phyloP scores from a whole-genome alignment of 768 basidiomycete genomes.

The Suillus americanus region DNA sequence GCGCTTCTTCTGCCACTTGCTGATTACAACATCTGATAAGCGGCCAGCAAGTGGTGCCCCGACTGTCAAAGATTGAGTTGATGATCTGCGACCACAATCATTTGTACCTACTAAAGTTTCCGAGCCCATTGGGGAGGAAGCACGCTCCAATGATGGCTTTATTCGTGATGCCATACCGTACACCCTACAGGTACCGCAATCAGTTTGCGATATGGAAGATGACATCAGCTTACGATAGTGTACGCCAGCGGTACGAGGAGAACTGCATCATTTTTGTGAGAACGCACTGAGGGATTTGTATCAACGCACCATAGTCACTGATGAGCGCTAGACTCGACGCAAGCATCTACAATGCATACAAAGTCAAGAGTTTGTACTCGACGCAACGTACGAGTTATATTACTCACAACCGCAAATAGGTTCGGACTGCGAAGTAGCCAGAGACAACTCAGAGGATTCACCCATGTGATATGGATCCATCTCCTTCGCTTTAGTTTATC shows the following conservation, averaged over 20 bases:
- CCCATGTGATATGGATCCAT: conserved; percentile 31
- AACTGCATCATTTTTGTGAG: conserved; percentile 13
- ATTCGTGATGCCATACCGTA: conserved; percentile 35
- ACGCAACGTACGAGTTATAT: neutral
- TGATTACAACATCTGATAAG: conserved; percentile 51
- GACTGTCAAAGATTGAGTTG: conserved; percentile 34
- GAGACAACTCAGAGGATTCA: conserved; percentile 56
- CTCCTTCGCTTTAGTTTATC: conserved; percentile 45
- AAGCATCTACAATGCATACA: conserved; percentile 46
- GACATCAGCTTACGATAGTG: conserved; percentile 31
- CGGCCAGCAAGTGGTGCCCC: conserved; percentile 57
- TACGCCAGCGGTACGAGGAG: conserved; percentile 36
- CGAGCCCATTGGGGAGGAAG: conserved; percentile 36
- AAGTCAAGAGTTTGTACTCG: conserved; percentile 17
- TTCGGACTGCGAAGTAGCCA: conserved; percentile 53
- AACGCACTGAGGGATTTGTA: neutral
- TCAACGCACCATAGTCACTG: conserved; percentile 29
- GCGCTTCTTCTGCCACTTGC: conserved; percentile 43
- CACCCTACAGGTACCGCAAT: conserved; percentile 24
- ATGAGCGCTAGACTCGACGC: conserved; percentile 17
- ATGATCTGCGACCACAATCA: neutral
- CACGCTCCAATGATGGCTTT: conserved; percentile 36
- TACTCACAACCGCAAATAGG: conserved; percentile 47
- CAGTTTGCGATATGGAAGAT: neutral
- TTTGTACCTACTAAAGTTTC: conserved; percentile 31